Evolutionary conservation across 2,329 filamentous ascomycete genomes (phyloP), one percentile per base, ranked within the genome.

Genomic region (Paracorniculantispora psalliotae): DNA sequence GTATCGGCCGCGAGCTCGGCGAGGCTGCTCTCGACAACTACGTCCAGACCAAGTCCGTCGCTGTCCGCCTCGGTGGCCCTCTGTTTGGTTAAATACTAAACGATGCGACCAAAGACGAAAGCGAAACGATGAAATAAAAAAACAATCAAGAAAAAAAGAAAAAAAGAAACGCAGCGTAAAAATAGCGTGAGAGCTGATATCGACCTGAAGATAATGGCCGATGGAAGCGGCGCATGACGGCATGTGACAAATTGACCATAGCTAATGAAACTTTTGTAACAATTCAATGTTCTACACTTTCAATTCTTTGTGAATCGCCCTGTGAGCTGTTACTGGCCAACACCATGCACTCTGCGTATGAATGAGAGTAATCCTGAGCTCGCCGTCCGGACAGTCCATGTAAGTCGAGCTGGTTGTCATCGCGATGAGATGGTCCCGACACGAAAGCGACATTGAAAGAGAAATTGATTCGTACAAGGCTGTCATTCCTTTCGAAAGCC

Each of bases 1-100:
- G 91, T 62, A 89, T 92, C 59, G 90, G 90, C 47, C 85, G 89
- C 59, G 91, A 96, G 72, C 77, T 89, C 4, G 87, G 87, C 62
- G 85, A 88, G 77, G 83, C 82, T 46, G 87, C 85, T 1, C 72
- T 90, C 59, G 75, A 78, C 44, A 86, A 87, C 75, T 90, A 89
- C 73, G 87, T 84, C 13, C 81, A 89, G 71, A 83, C 77, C 70
- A 90, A 90, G 80, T 82, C 82, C 4, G 85, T 89, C 4, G 77
- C 78, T 30, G 84, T 88, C 69, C 76, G 79, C 58, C 67, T 82
- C 59, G 77, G 67, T 52, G 76, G 77, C 62, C 68, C 77, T 41
- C 62, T 79, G 21, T 79, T 75, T 19, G 58, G 58, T 54, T 59
- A 59, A 49, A 28, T n/a, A n/a, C 26, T 47, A 26, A 35, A 9